Evolutionary conservation across 768 basidiomycete genomes (phyloP).

Genomic region (Calocybe gangraenosa): DNA sequence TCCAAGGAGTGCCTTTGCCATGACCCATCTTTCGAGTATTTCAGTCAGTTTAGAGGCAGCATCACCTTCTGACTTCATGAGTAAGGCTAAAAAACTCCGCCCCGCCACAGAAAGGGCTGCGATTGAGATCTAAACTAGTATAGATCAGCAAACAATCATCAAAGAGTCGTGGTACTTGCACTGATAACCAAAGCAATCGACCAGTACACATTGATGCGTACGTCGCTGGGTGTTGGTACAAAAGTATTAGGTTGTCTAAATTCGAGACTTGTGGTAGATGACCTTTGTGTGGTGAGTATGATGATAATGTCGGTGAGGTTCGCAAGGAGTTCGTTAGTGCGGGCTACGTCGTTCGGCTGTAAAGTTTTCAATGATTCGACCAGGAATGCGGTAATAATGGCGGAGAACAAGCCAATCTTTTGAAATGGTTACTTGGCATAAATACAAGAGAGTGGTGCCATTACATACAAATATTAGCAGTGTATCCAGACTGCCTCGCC

Average conservation of each 20-base stretch:
- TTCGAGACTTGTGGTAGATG: neutral
- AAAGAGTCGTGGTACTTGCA: constrained; percentile 3
- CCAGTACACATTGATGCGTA: constrained; percentile 17
- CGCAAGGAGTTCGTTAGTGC: constrained; percentile 14
- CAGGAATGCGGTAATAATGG: constrained; percentile 16
- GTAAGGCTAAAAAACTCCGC: constrained; percentile 9
- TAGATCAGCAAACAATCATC: neutral
- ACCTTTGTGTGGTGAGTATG: neutral
- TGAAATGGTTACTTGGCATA: neutral
- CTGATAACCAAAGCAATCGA: constrained; percentile 14
- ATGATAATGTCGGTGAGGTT: constrained; percentile 15
- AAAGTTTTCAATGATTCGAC: constrained; percentile 13
- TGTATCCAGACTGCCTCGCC: constrained; percentile 14
- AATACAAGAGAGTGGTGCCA: neutral
- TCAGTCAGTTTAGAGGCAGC: constrained; percentile 10
- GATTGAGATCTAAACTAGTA: constrained; percentile 8
- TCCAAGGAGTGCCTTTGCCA: constrained; percentile 7
- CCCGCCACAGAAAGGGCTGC: constrained; percentile 15
- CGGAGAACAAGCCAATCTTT: constrained; percentile 18
- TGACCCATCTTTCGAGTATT: constrained; percentile 9
- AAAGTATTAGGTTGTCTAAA: constrained; percentile 3
- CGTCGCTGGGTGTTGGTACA: constrained; percentile 6
- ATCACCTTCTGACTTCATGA: constrained; percentile 10
- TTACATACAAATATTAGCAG: constrained; percentile 12
- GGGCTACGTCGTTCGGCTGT: constrained; percentile 3